phyloP scores from a whole-genome alignment of 352 stramenopile species.

The Phytophthora citricola region DNA sequence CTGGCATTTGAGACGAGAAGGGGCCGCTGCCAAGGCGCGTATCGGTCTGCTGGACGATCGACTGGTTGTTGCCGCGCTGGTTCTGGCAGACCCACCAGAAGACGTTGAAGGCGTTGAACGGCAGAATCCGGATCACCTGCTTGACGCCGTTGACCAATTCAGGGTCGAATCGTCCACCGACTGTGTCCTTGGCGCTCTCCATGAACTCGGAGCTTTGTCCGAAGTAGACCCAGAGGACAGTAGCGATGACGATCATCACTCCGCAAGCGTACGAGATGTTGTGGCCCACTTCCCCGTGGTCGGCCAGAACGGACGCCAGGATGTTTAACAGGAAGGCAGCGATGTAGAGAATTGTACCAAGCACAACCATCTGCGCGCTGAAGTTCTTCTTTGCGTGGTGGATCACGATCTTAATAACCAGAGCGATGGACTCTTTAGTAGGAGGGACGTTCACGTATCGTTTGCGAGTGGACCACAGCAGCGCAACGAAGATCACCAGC shows the following conservation, averaged over 20 bases:
- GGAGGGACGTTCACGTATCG: slow-evolving; percentile 60
- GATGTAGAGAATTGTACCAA: slow-evolving; percentile 47
- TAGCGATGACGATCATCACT: slow-evolving; percentile 40
- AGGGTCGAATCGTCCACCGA: slow-evolving; percentile 50
- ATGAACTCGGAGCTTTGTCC: slow-evolving; percentile 55
- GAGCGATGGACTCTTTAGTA: slow-evolving; percentile 42
- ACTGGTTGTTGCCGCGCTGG: slow-evolving; percentile 71
- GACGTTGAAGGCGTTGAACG: slow-evolving; percentile 55
- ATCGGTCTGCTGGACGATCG: slow-evolving; percentile 70
- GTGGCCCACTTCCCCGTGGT: slow-evolving; percentile 40
- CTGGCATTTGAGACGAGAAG: slow-evolving; percentile 51
- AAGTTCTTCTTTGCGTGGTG: slow-evolving; percentile 33
- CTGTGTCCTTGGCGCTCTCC: slow-evolving; percentile 43
- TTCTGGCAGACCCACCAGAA: slow-evolving; percentile 67
- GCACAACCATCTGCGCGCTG: slow-evolving; percentile 41
- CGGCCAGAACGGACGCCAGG: slow-evolving; percentile 48
- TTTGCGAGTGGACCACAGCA: slow-evolving; percentile 43
- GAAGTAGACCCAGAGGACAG: slow-evolving; percentile 51
- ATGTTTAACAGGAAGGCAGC: slow-evolving; percentile 59
- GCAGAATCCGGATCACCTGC: slow-evolving; percentile 42
- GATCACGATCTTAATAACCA: slow-evolving; percentile 48
- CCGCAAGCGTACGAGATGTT: slow-evolving; percentile 52
- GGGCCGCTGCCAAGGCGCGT: slow-evolving; percentile 43
- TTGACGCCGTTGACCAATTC: slow-evolving; percentile 57
- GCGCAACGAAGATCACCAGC: slow-evolving; percentile 43